A percentile compares a stretch with the other conserved stretches of the same genome.
These are phyloP conservation scores for Eimeria tenella DNA, from an alignment of 169 alveolate species.

Conservation along the genomic window DNA sequence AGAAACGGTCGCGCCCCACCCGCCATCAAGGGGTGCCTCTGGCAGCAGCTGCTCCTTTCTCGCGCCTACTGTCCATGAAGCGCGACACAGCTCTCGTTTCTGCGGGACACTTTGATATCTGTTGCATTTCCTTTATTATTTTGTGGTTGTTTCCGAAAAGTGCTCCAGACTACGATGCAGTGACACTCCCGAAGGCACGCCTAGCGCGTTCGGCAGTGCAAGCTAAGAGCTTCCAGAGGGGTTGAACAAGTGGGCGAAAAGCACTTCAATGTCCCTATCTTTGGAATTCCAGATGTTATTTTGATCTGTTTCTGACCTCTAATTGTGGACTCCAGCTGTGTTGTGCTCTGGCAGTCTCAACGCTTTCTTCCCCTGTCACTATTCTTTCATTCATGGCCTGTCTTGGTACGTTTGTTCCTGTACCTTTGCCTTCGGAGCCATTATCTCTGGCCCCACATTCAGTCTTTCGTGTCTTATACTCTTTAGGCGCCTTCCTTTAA, in stretches of 20 bases:
- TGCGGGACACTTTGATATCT: neutral
- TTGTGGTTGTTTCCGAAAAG: neutral
- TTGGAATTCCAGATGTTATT: conserved; percentile 20
- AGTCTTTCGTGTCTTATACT: neutral
- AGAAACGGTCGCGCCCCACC: conserved; percentile 53
- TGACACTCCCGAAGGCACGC: conserved; percentile 20
- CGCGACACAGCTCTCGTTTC: neutral
- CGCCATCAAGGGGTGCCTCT: conserved; percentile 32
- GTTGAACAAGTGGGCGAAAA: neutral
- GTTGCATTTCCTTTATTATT: conserved; percentile 18
- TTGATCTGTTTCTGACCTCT: neutral
- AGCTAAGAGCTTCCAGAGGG: neutral
- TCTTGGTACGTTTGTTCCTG: conserved; percentile 11
- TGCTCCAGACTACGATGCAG: neutral
- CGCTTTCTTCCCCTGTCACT: neutral
- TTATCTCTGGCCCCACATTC: conserved; percentile 16
- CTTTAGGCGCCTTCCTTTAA: neutral
- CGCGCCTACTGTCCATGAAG: conserved; percentile 37
- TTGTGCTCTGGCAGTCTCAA: neutral
- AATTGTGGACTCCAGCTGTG: conserved; percentile 7
- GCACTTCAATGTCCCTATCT: neutral
- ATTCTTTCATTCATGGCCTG: conserved; percentile 2
- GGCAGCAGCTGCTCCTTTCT: conserved; percentile 37
- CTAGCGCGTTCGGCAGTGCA: conserved; percentile 60
- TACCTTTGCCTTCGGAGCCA: neutral